Percentiles rank a stretch among this genome's conserved stretches.
phyloP scores from a whole-genome alignment of 305 asterid genomes.

The Fraxinus angustifolia region DNA sequence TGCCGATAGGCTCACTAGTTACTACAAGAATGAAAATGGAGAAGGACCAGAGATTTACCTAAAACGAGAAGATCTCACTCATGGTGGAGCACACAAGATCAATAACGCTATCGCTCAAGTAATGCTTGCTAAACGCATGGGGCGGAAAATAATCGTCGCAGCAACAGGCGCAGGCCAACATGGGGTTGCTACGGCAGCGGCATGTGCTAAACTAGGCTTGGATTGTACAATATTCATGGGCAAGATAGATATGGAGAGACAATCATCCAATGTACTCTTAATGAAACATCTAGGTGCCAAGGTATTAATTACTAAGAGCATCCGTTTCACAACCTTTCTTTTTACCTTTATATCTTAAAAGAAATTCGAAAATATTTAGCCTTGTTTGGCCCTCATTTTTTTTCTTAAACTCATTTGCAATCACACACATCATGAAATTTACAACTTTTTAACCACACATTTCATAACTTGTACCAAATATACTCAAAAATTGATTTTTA shows the following conservation, averaged over 20 bases:
- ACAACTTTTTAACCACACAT: neutral
- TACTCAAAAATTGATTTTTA: neutral
- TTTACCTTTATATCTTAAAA: neutral
- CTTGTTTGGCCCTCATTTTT: neutral
- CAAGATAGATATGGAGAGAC: conserved; percentile 50
- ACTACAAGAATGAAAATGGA: conserved; percentile 51
- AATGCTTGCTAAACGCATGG: conserved; percentile 74
- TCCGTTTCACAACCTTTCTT: neutral
- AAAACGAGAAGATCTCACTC: conserved; percentile 74
- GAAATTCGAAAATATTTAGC: neutral
- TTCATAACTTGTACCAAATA: neutral
- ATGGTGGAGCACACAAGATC: conserved; percentile 78
- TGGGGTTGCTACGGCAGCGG: neutral
- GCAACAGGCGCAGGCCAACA: conserved; percentile 69
- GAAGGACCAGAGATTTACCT: conserved; percentile 66
- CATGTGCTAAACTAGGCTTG: conserved; percentile 62
- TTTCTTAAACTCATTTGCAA: no score
- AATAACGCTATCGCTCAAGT: conserved; percentile 88
- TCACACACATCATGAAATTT: no score
- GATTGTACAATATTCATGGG: conserved; percentile 63
- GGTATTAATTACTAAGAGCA: conserved; percentile 29
- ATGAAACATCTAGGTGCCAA: conserved; percentile 72
- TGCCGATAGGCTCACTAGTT: conserved; percentile 58
- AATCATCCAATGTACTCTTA: conserved; percentile 46
- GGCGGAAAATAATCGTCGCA: conserved; percentile 37